Percentiles rank a stretch among this genome's conserved stretches.
Conservation (phyloP, 805 yeast species). For the Isabelozyma rhagii region DNA sequence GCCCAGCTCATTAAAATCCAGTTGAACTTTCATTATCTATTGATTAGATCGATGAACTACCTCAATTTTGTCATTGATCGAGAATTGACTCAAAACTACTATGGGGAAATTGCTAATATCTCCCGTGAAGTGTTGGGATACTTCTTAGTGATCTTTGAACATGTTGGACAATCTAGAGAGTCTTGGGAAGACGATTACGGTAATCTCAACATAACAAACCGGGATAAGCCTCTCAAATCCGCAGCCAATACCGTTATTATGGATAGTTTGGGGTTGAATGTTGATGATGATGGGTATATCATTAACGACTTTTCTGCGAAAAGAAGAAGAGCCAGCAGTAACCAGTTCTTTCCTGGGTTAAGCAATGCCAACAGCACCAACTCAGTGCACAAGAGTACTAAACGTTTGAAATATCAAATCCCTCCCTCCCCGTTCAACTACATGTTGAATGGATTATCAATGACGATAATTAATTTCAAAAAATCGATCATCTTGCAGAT, state of each 20-base stretch:
- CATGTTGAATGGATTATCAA: conserved; percentile 41
- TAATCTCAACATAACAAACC: background rate
- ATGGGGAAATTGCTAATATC: conserved; percentile 32
- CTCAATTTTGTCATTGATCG: conserved; percentile 41
- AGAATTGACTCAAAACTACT: conserved; percentile 33
- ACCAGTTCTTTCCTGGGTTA: background rate
- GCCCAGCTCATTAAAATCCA: conserved; percentile 41
- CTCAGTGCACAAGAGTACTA: conserved; percentile 5
- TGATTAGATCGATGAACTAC: conserved; percentile 41
- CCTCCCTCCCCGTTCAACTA: conserved; percentile 39
- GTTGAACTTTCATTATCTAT: conserved; percentile 40
- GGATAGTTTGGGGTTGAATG: conserved; percentile 37
- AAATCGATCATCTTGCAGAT: conserved; percentile 41
- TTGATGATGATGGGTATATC: conserved; percentile 45
- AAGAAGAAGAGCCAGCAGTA: conserved; percentile 20
- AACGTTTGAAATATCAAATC: conserved; percentile 20
- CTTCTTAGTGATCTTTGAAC: conserved; percentile 35
- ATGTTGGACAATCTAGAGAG: conserved; percentile 21
- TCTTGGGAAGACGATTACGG: conserved; percentile 1
- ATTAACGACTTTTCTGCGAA: conserved; percentile 42
- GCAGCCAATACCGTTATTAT: conserved; percentile 19
- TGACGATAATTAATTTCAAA: conserved; percentile 42
- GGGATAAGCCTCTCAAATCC: background rate
- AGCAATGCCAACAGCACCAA: background rate
- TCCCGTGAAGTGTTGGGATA: conserved; percentile 36